Evolutionary conservation across 2,329 filamentous ascomycete species (phyloP).

Genomic region (Hysterium pulicare): DNA sequence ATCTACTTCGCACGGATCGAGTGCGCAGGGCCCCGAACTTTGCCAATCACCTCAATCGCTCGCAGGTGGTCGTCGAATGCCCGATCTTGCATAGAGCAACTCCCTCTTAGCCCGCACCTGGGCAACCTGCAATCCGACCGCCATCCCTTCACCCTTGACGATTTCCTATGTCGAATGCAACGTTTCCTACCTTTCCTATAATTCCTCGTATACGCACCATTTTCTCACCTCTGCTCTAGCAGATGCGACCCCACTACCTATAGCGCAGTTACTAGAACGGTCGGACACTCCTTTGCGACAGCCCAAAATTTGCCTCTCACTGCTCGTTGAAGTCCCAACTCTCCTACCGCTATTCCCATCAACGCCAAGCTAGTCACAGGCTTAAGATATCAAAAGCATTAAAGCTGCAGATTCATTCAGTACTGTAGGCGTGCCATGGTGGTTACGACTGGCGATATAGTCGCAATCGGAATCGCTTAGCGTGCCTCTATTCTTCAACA

Average conservation of each 20-base stretch:
- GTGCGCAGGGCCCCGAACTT: neutral
- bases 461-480: slow-evolving; percentile 29
- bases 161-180: slow-evolving; percentile 16
- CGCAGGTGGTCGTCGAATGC: neutral
- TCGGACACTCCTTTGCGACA: slow-evolving; percentile 2
- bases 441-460: slow-evolving; percentile 15
- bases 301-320: neutral
- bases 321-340: neutral
- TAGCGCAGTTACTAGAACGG: slow-evolving; percentile 3
- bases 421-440: slow-evolving; percentile 22
- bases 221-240: slow-evolving; percentile 3
- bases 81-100: neutral
- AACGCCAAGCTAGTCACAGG: neutral
- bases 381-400: neutral
- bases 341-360: neutral
- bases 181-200: neutral
- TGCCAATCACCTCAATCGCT: neutral
- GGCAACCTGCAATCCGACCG: no score
- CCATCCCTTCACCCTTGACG: slow-evolving; percentile 4
- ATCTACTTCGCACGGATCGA: neutral
- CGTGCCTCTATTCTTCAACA: slow-evolving; percentile 22
- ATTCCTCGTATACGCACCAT: slow-evolving; percentile 5
- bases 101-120: neutral
- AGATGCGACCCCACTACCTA: slow-evolving; percentile 7
- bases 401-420: slow-evolving; percentile 8